These are phyloP conservation scores for Fusarium bulbicola DNA, from an alignment of 2,329 filamentous ascomycete species.

Conservation along the genomic window DNA sequence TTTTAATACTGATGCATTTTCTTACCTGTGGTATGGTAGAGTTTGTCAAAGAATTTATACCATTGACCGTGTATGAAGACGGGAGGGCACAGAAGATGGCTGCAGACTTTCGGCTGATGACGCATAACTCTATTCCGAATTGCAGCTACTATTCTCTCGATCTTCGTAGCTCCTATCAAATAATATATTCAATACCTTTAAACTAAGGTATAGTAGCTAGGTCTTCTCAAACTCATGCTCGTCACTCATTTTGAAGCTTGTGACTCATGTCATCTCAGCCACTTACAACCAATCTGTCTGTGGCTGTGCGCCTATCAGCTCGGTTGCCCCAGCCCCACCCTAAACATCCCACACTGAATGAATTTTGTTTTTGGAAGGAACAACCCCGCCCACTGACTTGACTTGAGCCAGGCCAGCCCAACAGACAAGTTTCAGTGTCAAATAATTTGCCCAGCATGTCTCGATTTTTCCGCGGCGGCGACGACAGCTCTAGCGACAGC, in stretches of 20 bases:
- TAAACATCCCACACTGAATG: constrained; percentile 50
- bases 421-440: constrained; percentile 44
- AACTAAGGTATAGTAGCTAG: not conserved
- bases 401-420: constrained; percentile 37
- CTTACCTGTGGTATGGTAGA: not conserved
- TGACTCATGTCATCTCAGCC: constrained; percentile 7
- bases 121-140: not conserved
- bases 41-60: not conserved
- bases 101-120: not conserved
- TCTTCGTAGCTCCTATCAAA: not conserved
- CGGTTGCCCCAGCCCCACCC: constrained; percentile 52
- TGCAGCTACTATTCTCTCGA: not conserved
- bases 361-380: constrained; percentile 46
- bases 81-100: not conserved
- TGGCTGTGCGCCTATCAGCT: constrained; percentile 35
- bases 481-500: constrained; percentile 94
- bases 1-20: not conserved
- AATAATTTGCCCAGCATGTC: constrained; percentile 73
- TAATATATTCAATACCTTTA: not conserved
- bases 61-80: not conserved
- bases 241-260: not conserved
- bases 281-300: constrained; percentile 9
- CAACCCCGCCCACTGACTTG: constrained; percentile 52
- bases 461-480: constrained; percentile 93
- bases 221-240: not conserved